Base-by-base conservation (phyloP, 371 early-diverging fungal genomes). In the Circinella minor region DNA sequence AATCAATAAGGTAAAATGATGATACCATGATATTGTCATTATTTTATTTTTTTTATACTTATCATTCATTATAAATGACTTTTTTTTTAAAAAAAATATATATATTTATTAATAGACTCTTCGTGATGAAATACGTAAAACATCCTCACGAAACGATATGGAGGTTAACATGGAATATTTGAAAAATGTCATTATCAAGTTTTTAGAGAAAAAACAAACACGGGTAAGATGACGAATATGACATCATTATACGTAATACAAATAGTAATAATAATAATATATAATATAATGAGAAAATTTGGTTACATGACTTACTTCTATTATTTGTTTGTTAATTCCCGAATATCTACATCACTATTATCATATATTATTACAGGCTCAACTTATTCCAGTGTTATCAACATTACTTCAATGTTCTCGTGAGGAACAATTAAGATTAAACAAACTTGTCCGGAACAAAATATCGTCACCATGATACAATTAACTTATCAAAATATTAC, bases 111-210 rank as follows among this genome's bases (percentile, higher is more conserved):
- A 27, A 8, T 70, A 89, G 74, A 84, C 85, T 13, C 60, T 91
- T 67, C 89, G 89, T 63, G 91, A 92, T 34, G 87, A 88, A 65
- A 71, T 89, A 5, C 80, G 88, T 3, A 81, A 84, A 63, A 46
- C 83, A 36, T 69, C 68, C 5, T 72, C 55, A 43, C 66, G 70
- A 20, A 70, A 78, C 36, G 73, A 75, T 15, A 84, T 83, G 15
- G 75, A 68, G 43, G 70, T 90, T 38, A 92, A 93, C 65, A 72
- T 91, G 17, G 94, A 94, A 68, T 96, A 96, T 71, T 73, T 95
- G 65, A 88, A 92, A 68, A 89, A 92, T 66, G 90, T 96, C 8
- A 72, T 95, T 36, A 71, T 96, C 62, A 91, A 89, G 67, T 95
- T 95, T 77, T 79, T 96, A 63, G 94, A 95, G 74, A 84, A 90